Base-by-base conservation (phyloP, 495 filamentous ascomycete genomes). In the Neohortaea acidophila region DNA sequence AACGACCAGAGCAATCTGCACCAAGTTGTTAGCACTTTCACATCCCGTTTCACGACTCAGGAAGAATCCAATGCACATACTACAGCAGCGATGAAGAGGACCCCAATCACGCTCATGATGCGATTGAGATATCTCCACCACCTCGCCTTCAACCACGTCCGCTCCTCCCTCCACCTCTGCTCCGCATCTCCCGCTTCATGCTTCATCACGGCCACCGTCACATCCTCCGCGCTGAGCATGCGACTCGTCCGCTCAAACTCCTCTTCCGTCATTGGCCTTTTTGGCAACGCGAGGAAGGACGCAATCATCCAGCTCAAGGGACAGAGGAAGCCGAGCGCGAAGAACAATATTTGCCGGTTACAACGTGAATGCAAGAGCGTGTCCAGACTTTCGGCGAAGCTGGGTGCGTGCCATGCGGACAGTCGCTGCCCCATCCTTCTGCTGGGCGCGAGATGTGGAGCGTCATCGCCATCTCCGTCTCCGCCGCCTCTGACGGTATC, bases 61-160 rank as follows among this genome's bases (percentile, higher is more conserved):
- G n/a, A n/a, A n/a, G 21, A 6, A 11, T 7, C 15, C 18, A n/a
- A n/a, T n/a, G n/a, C n/a, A 68, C 75, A 65, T 53, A 87, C 70
- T 41, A 93, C 67, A 19, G 77, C 73, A 38, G 72, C 73, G 39
- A 94, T 70, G 22, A 97, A 71, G 39, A 80, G 60, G 11, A 89
- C 53, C 12, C 89, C 89, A 33, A 91, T 50, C 27, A 81, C 59
- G 36, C 75, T 74, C 83, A 97, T 86, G 51, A 76, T 69, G 28
- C 84, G 76, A 58, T 97, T 97, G 31, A 94, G 65, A 42, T 72
- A 80, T 42, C 89, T 70, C 89, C 89, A 96, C 85, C 87, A 94
- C 25, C 72, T 68, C 10, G 84, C 84, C 53, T 84, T 94, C 49
- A 81, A 68, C 53, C 81, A 83, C 34, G 70, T 22, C 36, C 41